Conservation (phyloP, 2,329 filamentous ascomycete genomes). For the Rhynchosporium graminicola region DNA sequence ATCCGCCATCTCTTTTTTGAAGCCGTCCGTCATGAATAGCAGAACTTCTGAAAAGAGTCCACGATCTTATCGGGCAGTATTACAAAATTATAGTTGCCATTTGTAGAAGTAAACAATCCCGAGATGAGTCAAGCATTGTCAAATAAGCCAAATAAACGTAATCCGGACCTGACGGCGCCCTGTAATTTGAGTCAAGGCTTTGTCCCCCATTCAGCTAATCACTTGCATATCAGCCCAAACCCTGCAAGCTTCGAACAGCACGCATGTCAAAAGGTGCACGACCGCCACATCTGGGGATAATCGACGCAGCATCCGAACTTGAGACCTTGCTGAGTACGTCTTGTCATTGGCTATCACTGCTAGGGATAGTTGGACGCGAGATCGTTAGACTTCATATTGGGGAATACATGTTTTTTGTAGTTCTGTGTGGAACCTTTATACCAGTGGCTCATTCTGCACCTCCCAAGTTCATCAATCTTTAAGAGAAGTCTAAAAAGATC, state of each 20-base stretch:
- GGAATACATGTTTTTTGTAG: not conserved
- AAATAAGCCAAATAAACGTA: not conserved
- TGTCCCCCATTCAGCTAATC: not conserved
- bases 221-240: conserved; percentile 4
- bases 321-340: not conserved
- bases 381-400: not conserved
- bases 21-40: too few species aligned
- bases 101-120: too few species aligned
- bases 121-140: too few species aligned
- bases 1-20: too few species aligned
- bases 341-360: conserved; percentile 6
- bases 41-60: too few species aligned
- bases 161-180: conserved; percentile 7
- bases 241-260: not conserved
- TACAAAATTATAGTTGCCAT: too few species aligned
- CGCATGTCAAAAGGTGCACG: not conserved
- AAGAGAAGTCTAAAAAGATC: not conserved
- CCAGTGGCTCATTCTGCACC: conserved; percentile 4
- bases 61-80: too few species aligned
- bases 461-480: not conserved
- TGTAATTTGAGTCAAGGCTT: not conserved
- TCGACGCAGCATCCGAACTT: not conserved
- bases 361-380: not conserved
- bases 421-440: not conserved
- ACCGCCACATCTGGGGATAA: not conserved